These are phyloP conservation scores for Rhizopogon roseolus DNA, from an alignment of 768 basidiomycete genomes.

Conservation along the genomic window DNA sequence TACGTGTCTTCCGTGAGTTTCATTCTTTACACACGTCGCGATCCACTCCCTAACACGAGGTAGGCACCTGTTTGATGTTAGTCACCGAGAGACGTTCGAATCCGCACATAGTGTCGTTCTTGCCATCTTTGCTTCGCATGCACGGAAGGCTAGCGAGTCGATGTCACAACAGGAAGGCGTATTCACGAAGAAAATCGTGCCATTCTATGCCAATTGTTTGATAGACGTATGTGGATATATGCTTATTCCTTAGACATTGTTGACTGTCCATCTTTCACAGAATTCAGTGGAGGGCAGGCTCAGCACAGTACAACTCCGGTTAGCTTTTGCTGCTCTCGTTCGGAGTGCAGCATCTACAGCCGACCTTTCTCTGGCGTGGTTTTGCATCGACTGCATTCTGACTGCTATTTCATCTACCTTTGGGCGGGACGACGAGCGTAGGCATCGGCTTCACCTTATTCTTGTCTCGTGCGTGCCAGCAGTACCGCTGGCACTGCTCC, in stretches of 20 bases:
- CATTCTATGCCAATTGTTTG: conserved; percentile 69
- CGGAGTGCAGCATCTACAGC: conserved; percentile 46
- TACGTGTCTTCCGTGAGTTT: conserved; percentile 60
- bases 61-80: conserved; percentile 57
- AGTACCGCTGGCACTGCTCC: conserved; percentile 53
- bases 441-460: conserved; percentile 57
- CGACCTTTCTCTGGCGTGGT: conserved; percentile 53
- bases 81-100: conserved; percentile 75
- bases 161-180: conserved; percentile 16
- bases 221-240: conserved; percentile 48
- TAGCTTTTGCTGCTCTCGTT: conserved; percentile 73
- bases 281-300: conserved; percentile 61
- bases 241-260: background rate
- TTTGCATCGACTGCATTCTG: conserved; percentile 58
- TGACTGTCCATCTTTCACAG: conserved; percentile 27
- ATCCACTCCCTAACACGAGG: background rate
- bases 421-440: conserved; percentile 16
- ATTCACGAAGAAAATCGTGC: conserved; percentile 56
- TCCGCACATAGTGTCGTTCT: conserved; percentile 83
- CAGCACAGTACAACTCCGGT: conserved; percentile 58
- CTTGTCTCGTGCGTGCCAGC: conserved; percentile 64
- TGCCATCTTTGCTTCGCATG: conserved; percentile 62
- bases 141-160: conserved; percentile 29
- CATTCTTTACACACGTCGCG: background rate
- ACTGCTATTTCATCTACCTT: conserved; percentile 23